A percentile compares a stretch with the other conserved stretches of the same genome.
These are phyloP conservation scores for Akebia trifoliata DNA, from an alignment of 164 flowering plant genomes.

Conservation along the genomic window DNA sequence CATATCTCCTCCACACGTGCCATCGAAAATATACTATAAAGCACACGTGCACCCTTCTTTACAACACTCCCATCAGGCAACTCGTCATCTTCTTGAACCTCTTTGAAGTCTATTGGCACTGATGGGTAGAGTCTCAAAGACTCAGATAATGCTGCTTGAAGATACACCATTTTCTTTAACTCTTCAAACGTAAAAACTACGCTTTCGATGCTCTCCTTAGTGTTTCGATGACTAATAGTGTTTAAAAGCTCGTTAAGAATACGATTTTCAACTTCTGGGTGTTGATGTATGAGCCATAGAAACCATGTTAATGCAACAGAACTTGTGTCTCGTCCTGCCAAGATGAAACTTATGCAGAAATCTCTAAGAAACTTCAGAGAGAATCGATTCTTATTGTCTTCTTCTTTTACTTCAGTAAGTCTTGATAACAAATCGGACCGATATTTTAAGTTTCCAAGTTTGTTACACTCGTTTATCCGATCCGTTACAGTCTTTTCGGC, in stretches of 20 bases:
- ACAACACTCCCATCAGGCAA: constrained; percentile 48
- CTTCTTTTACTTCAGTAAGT: constrained; percentile 25
- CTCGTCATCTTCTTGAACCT: constrained; percentile 46
- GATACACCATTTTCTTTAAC: constrained; percentile 53
- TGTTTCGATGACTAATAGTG: constrained; percentile 12
- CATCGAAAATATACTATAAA: constrained; percentile 39
- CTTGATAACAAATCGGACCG: constrained; percentile 52
- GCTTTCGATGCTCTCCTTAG: neutral
- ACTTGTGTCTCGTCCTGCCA: constrained; percentile 80
- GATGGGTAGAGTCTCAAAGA: constrained; percentile 63
- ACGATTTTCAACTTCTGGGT: constrained; percentile 42
- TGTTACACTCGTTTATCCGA: constrained; percentile 26
- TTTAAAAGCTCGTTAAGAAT: constrained; percentile 37
- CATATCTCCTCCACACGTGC: constrained; percentile 45
- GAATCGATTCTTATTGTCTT: constrained; percentile 10
- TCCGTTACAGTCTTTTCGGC: constrained; percentile 41
- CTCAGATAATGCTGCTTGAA: constrained; percentile 65
- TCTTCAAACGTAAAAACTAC: constrained; percentile 31
- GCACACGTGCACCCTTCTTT: constrained; percentile 36
- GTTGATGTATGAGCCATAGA: constrained; percentile 52
- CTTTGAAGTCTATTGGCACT: constrained; percentile 53
- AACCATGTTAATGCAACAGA: constrained; percentile 72
- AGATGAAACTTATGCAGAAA: constrained; percentile 59
- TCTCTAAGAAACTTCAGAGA: constrained; percentile 42
- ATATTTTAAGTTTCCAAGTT: constrained; percentile 17